phyloP scores from a whole-genome alignment of 176 grass and related monocot species.

The Rhynchospora breviuscula region DNA sequence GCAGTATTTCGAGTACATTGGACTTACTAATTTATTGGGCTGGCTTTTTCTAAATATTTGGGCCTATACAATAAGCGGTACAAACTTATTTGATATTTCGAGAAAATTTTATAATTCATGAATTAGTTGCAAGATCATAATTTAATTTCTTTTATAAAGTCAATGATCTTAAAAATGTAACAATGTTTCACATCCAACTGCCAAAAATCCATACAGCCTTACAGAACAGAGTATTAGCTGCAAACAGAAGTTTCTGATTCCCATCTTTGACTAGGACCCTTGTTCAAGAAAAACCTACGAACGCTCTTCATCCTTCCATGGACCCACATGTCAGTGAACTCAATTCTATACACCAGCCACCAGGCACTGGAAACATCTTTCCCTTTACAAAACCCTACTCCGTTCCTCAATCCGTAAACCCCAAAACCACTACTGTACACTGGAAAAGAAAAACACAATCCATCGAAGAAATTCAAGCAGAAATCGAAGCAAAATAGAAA shows the following conservation, averaged over 20 bases:
- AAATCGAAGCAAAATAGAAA: no score
- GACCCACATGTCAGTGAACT: not conserved
- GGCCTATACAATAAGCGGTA: not conserved
- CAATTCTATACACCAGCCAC: not conserved
- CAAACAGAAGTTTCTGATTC: not conserved
- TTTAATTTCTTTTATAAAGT: not conserved
- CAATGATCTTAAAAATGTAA: not conserved
- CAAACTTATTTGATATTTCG: not conserved
- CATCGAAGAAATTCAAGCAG: not conserved
- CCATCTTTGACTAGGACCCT: not conserved
- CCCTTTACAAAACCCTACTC: conserved; percentile 3
- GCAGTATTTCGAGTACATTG: not conserved
- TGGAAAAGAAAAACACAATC: not conserved
- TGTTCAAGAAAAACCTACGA: not conserved
- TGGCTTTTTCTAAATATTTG: not conserved
- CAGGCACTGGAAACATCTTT: not conserved
- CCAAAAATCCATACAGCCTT: not conserved
- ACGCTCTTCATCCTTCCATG: not conserved
- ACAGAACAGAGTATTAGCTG: not conserved
- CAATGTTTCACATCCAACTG: not conserved
- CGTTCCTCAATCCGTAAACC: conserved; percentile 26
- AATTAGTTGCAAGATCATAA: no score
- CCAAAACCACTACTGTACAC: not conserved
- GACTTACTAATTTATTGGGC: not conserved
- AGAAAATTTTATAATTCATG: not conserved